Evolutionary conservation across 805 yeast genomes (phyloP), one percentile per base, ranked within the genome.

Genomic region (Myxozyma neotropica): DNA sequence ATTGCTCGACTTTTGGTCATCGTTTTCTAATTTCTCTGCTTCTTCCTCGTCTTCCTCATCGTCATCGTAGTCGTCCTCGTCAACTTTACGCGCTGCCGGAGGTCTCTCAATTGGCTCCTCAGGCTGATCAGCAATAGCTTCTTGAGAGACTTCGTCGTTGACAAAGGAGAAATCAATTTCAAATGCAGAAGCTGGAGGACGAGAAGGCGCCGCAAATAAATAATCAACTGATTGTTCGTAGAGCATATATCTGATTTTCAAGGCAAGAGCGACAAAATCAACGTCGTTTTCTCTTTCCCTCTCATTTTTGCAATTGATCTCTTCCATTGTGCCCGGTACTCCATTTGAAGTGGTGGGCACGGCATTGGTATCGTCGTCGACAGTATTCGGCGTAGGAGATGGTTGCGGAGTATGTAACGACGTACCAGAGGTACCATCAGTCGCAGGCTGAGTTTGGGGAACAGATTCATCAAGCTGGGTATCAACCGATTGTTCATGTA

Each of bases 221-320:
- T 68, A 55, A 26, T 68, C 71, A 10, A 73, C 58, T 2, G 72
- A 62, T 53, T 63, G 67, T 52, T 75, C 80, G 63, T 69, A 76
- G 17, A 76, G 69, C 80, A 76, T 76, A 53, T 73, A 75, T 21
- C 80, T 63, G 8, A 77, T 73, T 35, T 76, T 70, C 48, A 75
- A 69, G 39, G 78, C 75, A 46, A 75, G 63, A 31, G 66, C 65
- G 12, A 72, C 64, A 12, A 72, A 61, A 54, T 76, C 78, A 12
- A 74, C 43, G n/a, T 46, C 35, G 15, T 43, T 33, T 6, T 38
- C 53, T 33, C 36, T 40, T 44, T n/a, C 19, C 19, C 39, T 19
- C 40, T 57, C 36, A 13, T 29, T 26, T 15, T n/a, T n/a, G n/a
- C n/a, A n/a, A n/a, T n/a, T n/a, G n/a, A n/a, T 29, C 33, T 10